These are phyloP conservation scores for Eurotiales sp. DNA, from an alignment of 2,329 filamentous ascomycete genomes.

Conservation along the genomic window DNA sequence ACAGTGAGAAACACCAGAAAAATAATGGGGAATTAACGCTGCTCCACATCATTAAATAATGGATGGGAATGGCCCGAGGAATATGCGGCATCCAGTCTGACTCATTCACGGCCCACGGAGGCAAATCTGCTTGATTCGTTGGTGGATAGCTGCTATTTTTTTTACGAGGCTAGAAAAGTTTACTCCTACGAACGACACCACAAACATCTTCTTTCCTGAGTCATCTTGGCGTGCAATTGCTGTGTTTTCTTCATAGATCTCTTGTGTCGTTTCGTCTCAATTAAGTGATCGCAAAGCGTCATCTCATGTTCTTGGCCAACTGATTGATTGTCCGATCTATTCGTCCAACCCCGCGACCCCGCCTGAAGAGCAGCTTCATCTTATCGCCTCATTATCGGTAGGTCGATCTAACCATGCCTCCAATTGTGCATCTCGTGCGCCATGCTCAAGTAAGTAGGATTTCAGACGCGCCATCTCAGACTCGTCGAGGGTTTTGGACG, in stretches of 20 bases:
- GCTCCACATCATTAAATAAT: no score
- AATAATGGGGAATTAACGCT: no score
- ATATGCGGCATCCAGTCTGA: no score
- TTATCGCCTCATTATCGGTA: background rate
- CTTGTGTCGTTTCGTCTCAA: no score
- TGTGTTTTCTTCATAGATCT: no score
- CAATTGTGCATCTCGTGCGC: conserved; percentile 43
- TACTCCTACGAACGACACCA: background rate
- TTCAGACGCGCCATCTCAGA: no score
- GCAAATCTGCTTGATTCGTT: conserved; percentile 6
- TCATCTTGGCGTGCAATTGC: no score
- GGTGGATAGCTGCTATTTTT: background rate
- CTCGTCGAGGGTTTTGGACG: no score
- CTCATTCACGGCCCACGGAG: conserved; percentile 6
- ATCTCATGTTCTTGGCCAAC: background rate
- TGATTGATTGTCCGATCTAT: background rate
- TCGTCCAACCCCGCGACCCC: background rate
- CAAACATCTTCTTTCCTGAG: no score
- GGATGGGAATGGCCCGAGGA: no score
- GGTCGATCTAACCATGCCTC: conserved; percentile 30
- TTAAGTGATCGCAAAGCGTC: background rate
- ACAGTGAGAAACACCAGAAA: no score
- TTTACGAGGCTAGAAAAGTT: background rate
- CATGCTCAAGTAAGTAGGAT: conserved; percentile 44
- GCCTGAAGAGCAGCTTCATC: background rate